Base-by-base conservation (phyloP, 495 filamentous ascomycete species). In the Neurospora tetrasperma region DNA sequence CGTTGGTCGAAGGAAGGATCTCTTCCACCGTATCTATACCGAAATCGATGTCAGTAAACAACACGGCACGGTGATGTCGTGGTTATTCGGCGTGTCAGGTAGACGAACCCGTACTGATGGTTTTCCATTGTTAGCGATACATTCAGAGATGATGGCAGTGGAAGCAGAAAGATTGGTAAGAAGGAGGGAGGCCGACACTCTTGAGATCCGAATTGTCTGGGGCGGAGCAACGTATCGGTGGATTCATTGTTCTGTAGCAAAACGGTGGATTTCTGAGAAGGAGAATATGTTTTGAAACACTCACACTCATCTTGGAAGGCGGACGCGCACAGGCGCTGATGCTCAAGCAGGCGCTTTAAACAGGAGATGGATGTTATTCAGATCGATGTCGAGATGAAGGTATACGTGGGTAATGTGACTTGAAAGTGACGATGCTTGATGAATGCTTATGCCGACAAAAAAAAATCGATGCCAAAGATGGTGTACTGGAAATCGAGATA, bases 1-100 rank as follows among this genome's bases (percentile, higher is more conserved):
- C 83, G 81, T 73, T 88, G 81, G 72, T 85, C 85, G 77, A 87
- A 89, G 20, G 87, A 85, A 76, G 88, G 87, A 66, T 76, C 75
- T 74, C 78, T 81, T 39, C 80, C 83, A 59, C 81, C 81, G 80
- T 86, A 87, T 75, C 83, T 84, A 74, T 18, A 71, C 46, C 41
- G 71, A 41, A 40, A 11, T 31, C 11, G n/a, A 18, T 23, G 75
- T 84, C 69, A 84, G 80, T 73, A 42, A 27, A 9, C 41, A 31
- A 31, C 68, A 31, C 7, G 68, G 68, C 41, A 27, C 44, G 31
- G 39, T 44, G 18, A 23, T 40, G 20, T 18, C 18, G 31, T 54
- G 18, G 18, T 27, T 8, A 40, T 54, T 42, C 66, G 18, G 46
- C 43, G 40, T 42, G 42, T 18, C 14, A 31, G 40, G 23, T n/a